phyloP scores from a whole-genome alignment of 2,329 filamentous ascomycete genomes.

The Dryadomyces quercivorus region DNA sequence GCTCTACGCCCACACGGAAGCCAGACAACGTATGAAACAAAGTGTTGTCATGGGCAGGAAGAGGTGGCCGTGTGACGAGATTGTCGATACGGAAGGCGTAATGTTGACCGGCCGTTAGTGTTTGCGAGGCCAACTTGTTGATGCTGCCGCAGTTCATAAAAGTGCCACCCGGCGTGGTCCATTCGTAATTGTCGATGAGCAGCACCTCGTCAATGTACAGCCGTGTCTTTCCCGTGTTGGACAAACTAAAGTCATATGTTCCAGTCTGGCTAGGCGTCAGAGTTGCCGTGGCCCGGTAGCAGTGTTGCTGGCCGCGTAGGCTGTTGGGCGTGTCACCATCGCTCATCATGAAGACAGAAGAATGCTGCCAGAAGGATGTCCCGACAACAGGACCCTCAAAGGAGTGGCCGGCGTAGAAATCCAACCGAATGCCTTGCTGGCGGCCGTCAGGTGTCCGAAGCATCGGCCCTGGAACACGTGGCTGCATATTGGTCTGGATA shows the following conservation, averaged over 20 bases:
- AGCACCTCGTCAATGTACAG: conserved; percentile 22
- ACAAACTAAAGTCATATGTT: conserved; percentile 20
- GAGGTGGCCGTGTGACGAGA: conserved; percentile 10
- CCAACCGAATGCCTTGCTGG: conserved; percentile 7
- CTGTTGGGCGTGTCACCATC: conserved; percentile 11
- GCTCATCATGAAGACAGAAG: conserved; percentile 13
- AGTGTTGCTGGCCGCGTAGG: conserved; percentile 15
- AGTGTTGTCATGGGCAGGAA: conserved; percentile 13
- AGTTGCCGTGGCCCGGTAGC: conserved; percentile 17
- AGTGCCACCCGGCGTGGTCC: conserved; percentile 32
- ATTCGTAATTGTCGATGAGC: conserved; percentile 32
- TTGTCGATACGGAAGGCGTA: conserved; percentile 39
- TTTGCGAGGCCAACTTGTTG: conserved; percentile 39
- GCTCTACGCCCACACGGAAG: conserved; percentile 10
- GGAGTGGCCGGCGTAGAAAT: conserved; percentile 10
- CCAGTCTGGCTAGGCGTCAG: conserved; percentile 17
- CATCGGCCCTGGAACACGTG: conserved; percentile 5
- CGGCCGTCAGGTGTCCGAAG: neutral
- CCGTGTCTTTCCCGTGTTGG: conserved; percentile 20
- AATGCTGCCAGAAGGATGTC: conserved; percentile 10
- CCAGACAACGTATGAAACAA: conserved; percentile 14
- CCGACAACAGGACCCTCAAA: conserved; percentile 8
- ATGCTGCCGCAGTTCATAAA: conserved; percentile 43
- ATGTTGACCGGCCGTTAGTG: conserved; percentile 31
- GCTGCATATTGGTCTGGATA: conserved; percentile 15